phyloP scores from a whole-genome alignment of 192 early-diverging fungal species.

The Phycomyces blakesleeanus region DNA sequence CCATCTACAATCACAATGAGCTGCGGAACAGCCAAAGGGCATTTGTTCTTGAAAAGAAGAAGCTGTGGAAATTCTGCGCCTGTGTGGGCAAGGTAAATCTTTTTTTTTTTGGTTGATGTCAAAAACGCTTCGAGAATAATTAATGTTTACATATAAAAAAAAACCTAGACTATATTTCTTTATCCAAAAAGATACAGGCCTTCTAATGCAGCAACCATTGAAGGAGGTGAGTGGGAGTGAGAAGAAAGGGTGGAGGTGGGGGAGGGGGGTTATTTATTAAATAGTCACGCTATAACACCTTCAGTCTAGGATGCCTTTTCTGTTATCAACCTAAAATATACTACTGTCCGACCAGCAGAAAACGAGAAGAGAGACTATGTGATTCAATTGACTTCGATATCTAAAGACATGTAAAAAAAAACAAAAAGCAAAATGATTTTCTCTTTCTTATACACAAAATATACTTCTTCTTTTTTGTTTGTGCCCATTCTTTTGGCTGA shows the following conservation, averaged over 20 bases:
- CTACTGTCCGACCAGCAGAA: slow-evolving; percentile 5
- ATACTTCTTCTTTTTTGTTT: no score
- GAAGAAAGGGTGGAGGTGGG: not conserved
- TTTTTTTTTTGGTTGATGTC: no score
- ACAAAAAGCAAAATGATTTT: not conserved
- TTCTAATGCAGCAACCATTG: slow-evolving; percentile 6
- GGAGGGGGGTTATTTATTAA: not conserved
- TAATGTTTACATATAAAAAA: no score
- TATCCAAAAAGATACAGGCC: slow-evolving; percentile 12
- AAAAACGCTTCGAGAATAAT: no score
- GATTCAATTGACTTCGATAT: slow-evolving; percentile 6
- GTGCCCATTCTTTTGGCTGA: not conserved
- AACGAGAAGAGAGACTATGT: slow-evolving; percentile 20
- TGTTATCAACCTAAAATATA: slow-evolving; percentile 10
- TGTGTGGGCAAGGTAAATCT: not conserved
- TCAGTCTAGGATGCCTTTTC: slow-evolving; percentile 3
- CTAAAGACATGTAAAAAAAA: slow-evolving; percentile 11
- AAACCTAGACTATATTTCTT: slow-evolving; percentile 12
- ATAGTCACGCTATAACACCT: slow-evolving; percentile 4
- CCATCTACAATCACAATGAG: not conserved
- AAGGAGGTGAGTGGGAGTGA: not conserved
- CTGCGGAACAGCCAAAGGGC: slow-evolving; percentile 7
- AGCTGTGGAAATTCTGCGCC: not conserved
- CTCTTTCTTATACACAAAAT: no score
- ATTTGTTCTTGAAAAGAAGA: slow-evolving; percentile 14